Conservation (phyloP, 805 yeast species). For the Pichia californica region DNA sequence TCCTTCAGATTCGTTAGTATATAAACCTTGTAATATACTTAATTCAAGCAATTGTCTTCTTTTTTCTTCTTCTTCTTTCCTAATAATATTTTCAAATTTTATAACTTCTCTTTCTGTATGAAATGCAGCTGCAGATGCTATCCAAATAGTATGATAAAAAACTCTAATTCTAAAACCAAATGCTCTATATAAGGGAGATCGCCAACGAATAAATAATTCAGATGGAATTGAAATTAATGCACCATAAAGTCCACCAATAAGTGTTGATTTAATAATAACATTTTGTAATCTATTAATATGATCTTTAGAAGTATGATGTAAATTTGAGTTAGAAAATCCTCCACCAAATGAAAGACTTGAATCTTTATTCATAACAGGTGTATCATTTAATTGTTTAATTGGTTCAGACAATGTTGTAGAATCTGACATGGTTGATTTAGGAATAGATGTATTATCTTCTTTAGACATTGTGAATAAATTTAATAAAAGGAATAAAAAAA, state of each 20-base stretch:
- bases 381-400: too few species aligned
- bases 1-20: conserved; percentile 26
- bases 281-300: conserved; percentile 22
- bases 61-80: conserved; percentile 28
- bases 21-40: conserved; percentile 28
- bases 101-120: conserved; percentile 31
- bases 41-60: conserved; percentile 29
- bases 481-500: too few species aligned
- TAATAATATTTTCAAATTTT: conserved; percentile 26
- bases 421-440: too few species aligned
- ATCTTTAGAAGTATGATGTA: conserved; percentile 16
- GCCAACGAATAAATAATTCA: conserved; percentile 31
- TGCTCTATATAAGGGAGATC: conserved; percentile 32
- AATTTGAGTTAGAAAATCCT: conserved; percentile 13
- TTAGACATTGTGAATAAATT: too few species aligned
- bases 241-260: conserved; percentile 32
- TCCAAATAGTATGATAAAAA: conserved; percentile 33
- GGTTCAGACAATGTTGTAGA: too few species aligned
- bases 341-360: too few species aligned
- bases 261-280: conserved; percentile 27
- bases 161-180: conserved; percentile 32
- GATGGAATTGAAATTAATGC: conserved; percentile 33
- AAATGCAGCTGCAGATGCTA: conserved; percentile 32
- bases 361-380: conserved; percentile 1
- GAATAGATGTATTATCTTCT: too few species aligned